These are phyloP conservation scores for Spiromastix sp. DNA, from an alignment of 2,329 filamentous ascomycete genomes.

Conservation along the genomic window DNA sequence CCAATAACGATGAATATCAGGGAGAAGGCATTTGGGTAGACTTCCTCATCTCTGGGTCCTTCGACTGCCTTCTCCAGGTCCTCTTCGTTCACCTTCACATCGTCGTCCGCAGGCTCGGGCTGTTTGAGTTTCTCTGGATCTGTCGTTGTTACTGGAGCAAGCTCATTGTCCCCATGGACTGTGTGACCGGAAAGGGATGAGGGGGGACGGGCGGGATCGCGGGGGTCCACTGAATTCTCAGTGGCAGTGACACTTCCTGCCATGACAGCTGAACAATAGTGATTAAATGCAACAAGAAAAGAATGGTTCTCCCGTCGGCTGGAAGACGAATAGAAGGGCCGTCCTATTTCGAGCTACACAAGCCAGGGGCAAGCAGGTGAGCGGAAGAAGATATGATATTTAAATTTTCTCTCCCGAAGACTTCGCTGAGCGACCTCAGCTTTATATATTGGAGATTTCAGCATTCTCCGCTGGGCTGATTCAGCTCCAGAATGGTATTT, in stretches of 20 bases:
- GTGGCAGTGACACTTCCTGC: background rate
- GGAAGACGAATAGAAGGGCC: too few relatives aligned
- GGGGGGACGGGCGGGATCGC: too few relatives aligned
- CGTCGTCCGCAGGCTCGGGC: conserved; percentile 1
- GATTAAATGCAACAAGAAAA: background rate
- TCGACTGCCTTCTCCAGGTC: too few relatives aligned
- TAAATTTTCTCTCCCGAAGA: background rate
- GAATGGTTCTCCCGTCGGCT: background rate
- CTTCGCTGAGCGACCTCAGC: background rate
- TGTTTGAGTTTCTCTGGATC: background rate
- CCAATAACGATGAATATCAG: conserved; percentile 9
- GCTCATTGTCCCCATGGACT: background rate
- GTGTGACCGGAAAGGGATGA: background rate
- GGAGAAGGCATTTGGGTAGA: conserved; percentile 7
- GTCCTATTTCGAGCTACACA: too few relatives aligned
- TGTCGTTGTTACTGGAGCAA: background rate
- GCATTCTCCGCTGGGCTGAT: too few relatives aligned
- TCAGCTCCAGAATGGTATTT: too few relatives aligned
- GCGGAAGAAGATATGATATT: background rate
- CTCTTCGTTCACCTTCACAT: conserved; percentile 3
- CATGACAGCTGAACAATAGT: background rate
- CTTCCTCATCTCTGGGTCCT: too few relatives aligned
- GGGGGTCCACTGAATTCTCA: background rate
- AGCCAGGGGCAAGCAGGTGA: background rate
- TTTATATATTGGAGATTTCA: background rate